Base-by-base conservation (phyloP, 306 rosid genomes). In the Lablab purpureus region DNA sequence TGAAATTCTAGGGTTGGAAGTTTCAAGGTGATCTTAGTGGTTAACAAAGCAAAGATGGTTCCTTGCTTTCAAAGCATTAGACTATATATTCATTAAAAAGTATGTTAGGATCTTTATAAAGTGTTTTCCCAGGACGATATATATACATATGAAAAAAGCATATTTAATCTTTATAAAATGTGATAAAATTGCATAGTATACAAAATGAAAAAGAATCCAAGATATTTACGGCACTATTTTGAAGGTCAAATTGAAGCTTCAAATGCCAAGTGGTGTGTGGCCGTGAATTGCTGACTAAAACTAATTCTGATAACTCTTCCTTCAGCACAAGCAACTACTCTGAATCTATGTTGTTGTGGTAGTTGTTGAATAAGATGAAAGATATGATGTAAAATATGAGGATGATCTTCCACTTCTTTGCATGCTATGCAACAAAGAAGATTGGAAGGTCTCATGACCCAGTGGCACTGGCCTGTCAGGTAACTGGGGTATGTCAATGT, bases 401-500 rank as follows among this genome's bases (percentile, higher is more conserved):
- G 83, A 69, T 70, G 91, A 85, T 80, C 69, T 85, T 51, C 80
- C 90, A 81, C 85, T 88, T 10, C 50, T 32, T 63, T 69, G 79
- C 32, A 84, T 4, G 12, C 80, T 83, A 51, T 54, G 62, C 37
- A 76, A 46, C 64, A 86, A 55, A 25, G 91, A 86, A 75, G 91
- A 81, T 58, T 83, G 85, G 75, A 84, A 89, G 0, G 97, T 84
- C 52, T 90, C 94, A 37, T 88, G 92, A 46, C 91, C 85, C 11
- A 91, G 85, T 22, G 98, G 97, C 50, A 94, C 83, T 19, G 98
- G 97, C 77, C 98, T 85, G 11, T 90, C 97, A 7, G 94, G 96
- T 58, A 94, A 71, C 17, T 62, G 70, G 2, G 97, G 98, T 81
- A 91, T 94, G 63, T 94, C 98, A 83, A 91, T 90, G 17, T 94